Evolutionary conservation across 129 eudicot genomes (phyloP), one percentile per base, ranked within the genome.

Genomic region (Escallonia herrerae): DNA sequence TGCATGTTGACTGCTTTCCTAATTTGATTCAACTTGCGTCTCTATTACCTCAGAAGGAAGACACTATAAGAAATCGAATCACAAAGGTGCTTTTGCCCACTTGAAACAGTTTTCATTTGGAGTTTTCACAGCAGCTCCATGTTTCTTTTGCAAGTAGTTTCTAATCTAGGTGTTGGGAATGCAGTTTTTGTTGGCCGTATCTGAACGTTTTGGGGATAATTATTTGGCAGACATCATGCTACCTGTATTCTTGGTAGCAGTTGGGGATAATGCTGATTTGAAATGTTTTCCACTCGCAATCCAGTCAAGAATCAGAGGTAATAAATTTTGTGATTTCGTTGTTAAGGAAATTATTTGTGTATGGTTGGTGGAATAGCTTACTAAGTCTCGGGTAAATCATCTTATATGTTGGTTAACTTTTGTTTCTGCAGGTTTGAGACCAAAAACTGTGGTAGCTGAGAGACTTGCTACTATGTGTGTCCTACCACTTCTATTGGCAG

Each of bases 1-100:
- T 91, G 77, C 97, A 85, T 56, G 72, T 70, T 71, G 95, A 91
- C n/a, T 91, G 97, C 77, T 85, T 91, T 83, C 90, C 96, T 14
- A 66, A 58, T 75, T 74, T 91, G 82, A 85, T 91, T 81, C 96
- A 83, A 43, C 76, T 91, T 38, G 78, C 83, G 55, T 85, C 95
- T 56, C 75, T 85, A 6, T 85, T 91, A 68, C 91, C 97, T 48
- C 90, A 81, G 80, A 91, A 87, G 84, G 97, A 91, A 74, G 97
- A 91, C 64, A 77, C 74, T 60, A 60, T 91, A 63, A 77, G 97
- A 69, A 85, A 73, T 59, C 81, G 89, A 68, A 74, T 87, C 63
- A 76, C 97, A 12, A 83, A 69, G 91, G 97, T 87, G 72, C 63
- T 46, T 60, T 58, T 56, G 11, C 62, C 45, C 9, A 2, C 64